Base-by-base conservation (phyloP, 2,329 filamentous ascomycete genomes). In the Chaetomium globosum region DNA sequence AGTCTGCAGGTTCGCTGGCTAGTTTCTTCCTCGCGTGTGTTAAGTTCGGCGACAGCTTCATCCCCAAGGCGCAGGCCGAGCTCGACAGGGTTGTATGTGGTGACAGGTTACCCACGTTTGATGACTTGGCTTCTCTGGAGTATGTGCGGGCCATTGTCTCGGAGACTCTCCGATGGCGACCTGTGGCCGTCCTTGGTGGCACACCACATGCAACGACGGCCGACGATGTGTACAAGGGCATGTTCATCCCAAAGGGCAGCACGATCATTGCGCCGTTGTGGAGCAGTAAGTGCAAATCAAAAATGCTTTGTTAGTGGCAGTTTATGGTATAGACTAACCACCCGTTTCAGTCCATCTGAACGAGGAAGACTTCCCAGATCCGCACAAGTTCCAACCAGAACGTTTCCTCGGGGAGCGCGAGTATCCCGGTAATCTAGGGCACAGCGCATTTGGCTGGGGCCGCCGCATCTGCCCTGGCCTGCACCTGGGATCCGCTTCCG, bases 21-120 rank as follows among this genome's bases (percentile, higher is more conserved):
- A 85, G 77, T n/a, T 80, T 85, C 70, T 76, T 83, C 23, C 76
- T 86, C 0, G 83, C 82, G 0, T 85, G 85, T 72, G 79, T 77
- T 19, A 75, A 83, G n/a, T 81, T 81, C 36, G 81, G 80, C 1
- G 81, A 80, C 0, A 78, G 80, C 8, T 80, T 83, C 21, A 79
- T 85, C 28, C 78, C 77, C 0, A 71, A 69, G 72, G 80, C 70
- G 69, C 81, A 76, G 9, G 74, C 74, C 19, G 78, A 81, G 54
- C 73, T 80, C 0, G 78, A 80, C 43, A 66, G 73, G 3, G 75
- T 80, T 0, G 73, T 80, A 0, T 78, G 82, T 1, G 61, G 63
- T 0, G 73, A 77, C 0, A 72, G 77, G 0, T 67, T 80, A 0
- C 79, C 79, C 0, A 73, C 73, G 0, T 80, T 80, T 36, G 74